A percentile compares a stretch with the other conserved stretches of the same genome.
Conservation (phyloP, 352 stramenopile genomes). For the Pythium rishiriense region DNA sequence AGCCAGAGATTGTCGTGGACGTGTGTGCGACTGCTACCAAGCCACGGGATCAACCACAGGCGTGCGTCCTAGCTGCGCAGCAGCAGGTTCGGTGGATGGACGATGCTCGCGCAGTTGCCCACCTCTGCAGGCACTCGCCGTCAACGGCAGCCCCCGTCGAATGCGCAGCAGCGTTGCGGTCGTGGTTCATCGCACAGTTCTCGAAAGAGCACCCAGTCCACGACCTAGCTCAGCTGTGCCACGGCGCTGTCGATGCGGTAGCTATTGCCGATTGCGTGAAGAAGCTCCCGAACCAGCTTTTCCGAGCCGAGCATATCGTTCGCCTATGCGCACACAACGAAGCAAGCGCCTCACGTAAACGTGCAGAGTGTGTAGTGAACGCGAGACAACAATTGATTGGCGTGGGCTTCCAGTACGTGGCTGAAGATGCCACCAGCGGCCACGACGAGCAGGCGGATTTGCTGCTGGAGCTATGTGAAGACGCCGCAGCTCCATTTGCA, state of each 20-base stretch:
- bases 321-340: slow-evolving; percentile 4
- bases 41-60: slow-evolving; percentile 24
- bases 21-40: slow-evolving; percentile 33
- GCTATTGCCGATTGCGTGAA: slow-evolving; percentile 13
- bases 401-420: background rate
- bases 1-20: slow-evolving; percentile 22
- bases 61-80: slow-evolving; percentile 44
- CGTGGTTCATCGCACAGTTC: slow-evolving; percentile 20
- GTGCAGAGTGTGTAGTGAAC: slow-evolving; percentile 10
- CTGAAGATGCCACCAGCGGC: background rate
- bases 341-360: background rate
- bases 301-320: slow-evolving; percentile 13
- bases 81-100: slow-evolving; percentile 55
- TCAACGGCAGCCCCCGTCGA: slow-evolving; percentile 29
- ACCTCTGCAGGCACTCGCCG: slow-evolving; percentile 36
- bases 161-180: slow-evolving; percentile 35
- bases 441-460: slow-evolving; percentile 6
- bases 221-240: slow-evolving; percentile 25
- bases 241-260: background rate
- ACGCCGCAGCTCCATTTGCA: background rate
- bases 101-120: slow-evolving; percentile 23
- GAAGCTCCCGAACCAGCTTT: slow-evolving; percentile 19
- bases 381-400: slow-evolving; percentile 9
- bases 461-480: slow-evolving; percentile 17
- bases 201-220: background rate